Conservation (phyloP, 73 alveolate species). For the Durusdinium trenchii region DNA sequence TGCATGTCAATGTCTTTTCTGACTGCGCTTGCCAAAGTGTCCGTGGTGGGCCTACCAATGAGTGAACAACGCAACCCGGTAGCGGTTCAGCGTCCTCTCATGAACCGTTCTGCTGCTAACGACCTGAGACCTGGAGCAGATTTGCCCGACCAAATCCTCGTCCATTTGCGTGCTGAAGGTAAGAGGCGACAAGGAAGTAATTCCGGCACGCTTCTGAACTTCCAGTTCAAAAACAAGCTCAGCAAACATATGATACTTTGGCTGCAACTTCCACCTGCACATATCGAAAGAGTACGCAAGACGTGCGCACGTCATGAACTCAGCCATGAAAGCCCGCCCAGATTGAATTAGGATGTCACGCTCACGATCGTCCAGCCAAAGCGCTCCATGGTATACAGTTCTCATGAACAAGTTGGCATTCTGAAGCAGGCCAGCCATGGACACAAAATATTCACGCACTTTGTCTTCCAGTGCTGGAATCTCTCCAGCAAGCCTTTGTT, state of each 20-base stretch:
- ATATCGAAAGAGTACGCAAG: neutral
- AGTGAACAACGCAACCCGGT: neutral
- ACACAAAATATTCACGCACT: neutral
- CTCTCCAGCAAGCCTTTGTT: neutral
- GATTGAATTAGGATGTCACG: neutral
- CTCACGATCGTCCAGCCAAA: neutral
- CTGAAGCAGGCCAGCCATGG: neutral
- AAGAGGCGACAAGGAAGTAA: neutral
- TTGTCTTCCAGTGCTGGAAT: neutral
- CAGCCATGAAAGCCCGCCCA: neutral
- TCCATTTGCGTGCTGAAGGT: neutral
- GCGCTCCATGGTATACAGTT: neutral
- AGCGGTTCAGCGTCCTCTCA: neutral
- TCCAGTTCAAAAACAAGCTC: neutral
- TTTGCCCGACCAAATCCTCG: conserved; percentile 13
- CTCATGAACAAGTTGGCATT: conserved; percentile 7
- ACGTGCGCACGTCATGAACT: neutral
- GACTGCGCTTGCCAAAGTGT: no score
- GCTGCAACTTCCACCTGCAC: neutral
- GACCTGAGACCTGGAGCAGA: neutral
- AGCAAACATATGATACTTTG: neutral
- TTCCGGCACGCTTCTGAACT: neutral
- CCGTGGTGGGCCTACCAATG: no score
- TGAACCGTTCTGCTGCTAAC: neutral
- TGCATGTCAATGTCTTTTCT: no score